Percentiles rank a stretch among this genome's conserved stretches.
phyloP scores from a whole-genome alignment of 352 stramenopile genomes.

The Phytophthora syringae region DNA sequence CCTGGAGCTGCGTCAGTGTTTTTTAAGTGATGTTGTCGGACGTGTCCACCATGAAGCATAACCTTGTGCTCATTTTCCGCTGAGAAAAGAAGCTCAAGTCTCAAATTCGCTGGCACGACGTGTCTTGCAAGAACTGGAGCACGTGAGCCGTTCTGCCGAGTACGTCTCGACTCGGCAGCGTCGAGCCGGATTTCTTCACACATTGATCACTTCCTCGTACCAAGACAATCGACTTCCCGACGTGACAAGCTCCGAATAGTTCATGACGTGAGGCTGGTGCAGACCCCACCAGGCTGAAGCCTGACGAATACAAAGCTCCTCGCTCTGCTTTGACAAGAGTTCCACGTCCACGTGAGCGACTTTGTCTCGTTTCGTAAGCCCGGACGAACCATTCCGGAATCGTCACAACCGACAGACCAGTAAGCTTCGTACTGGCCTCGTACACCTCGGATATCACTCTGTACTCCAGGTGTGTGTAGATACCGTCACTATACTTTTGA shows the following conservation, averaged over 20 bases:
- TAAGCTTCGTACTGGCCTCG: constrained; percentile 20
- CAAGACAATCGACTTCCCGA: constrained; percentile 30
- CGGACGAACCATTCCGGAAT: constrained; percentile 43
- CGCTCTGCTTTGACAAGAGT: constrained; percentile 11
- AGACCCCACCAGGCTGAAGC: constrained; percentile 35
- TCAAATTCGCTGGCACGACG: constrained; percentile 13
- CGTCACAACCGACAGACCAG: constrained; percentile 18
- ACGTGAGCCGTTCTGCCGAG: constrained; percentile 18
- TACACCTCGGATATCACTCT: constrained; percentile 26
- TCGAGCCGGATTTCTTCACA: constrained; percentile 13
- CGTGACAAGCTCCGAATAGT: constrained; percentile 46
- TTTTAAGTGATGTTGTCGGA: no score
- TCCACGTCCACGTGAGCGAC: constrained; percentile 27
- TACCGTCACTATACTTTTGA: constrained; percentile 26
- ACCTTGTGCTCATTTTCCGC: constrained; percentile 28
- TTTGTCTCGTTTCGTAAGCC: constrained; percentile 27
- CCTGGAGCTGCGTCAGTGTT: constrained; percentile 24
- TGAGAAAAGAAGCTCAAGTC: constrained; percentile 24
- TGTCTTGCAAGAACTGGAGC: constrained; percentile 31
- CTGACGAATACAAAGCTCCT: constrained; percentile 38
- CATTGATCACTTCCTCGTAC: constrained; percentile 34
- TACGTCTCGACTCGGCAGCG: constrained; percentile 23
- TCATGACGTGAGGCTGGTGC: constrained; percentile 43
- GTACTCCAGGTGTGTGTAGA: constrained; percentile 31
- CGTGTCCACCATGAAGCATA: constrained; percentile 23